Evolutionary conservation across 345 rosid genomes (phyloP), one percentile per base, ranked within the genome.

Genomic region (Trapa bicornis): DNA sequence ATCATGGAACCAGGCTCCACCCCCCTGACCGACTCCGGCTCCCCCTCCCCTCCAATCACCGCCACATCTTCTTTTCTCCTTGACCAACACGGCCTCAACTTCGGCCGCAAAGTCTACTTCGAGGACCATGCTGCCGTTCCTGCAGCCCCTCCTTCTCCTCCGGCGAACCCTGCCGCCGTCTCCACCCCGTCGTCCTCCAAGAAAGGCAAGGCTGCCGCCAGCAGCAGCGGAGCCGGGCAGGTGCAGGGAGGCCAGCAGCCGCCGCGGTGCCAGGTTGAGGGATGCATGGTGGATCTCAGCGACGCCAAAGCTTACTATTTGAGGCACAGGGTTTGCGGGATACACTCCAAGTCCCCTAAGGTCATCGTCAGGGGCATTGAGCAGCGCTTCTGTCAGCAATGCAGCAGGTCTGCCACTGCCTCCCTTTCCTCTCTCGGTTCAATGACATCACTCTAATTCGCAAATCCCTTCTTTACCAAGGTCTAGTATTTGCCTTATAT

Each of bases 321-420:
- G 0, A 87, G 96, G 76, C 99, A 94, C 57, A 91, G 86, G 75
- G 99, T 94, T 53, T 94, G 99, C 74, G 79, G 84, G 45, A 74
- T 84, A 77, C 97, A 94, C 72, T 91, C 97, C 16, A 94, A 94
- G 80, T 78, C 95, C 65, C 78, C 96, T 8, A 83, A 63, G 64
- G 99, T 87, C 75, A 69, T 80, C 77, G 99, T 94, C 57, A 81
- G 78, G 68, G 97, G 96, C 70, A 77, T 88, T 57, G 82, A 86
- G 75, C 97, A 94, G 81, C 85, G 99, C 79, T 92, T 92, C 77
- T 92, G 98, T 79, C 98, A 94, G 75, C 99, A 94, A 83, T 94
- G 99, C 67, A 94, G 99, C 87, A 89, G 97, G 99, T 94, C 17
- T 35, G 12, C 62, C 39, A 64, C n/a, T 33, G 12, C n/a, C 4